Percentiles rank a stretch among this genome's conserved stretches.
These are phyloP conservation scores for Tripidium arundinaceum DNA, from an alignment of 202 grass and related monocot genomes.

Conservation along the genomic window DNA sequence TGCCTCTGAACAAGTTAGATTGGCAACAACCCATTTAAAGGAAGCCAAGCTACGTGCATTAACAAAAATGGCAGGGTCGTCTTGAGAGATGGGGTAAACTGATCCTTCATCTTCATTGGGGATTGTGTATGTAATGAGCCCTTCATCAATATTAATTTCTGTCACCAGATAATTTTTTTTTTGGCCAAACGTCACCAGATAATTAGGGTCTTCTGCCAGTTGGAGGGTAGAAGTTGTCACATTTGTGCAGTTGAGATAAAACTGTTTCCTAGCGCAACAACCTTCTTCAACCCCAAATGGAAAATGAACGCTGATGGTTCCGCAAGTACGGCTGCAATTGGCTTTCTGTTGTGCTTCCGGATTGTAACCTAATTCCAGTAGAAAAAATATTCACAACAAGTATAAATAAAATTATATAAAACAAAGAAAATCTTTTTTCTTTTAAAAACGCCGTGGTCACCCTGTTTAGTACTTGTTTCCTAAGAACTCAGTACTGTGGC, in stretches of 20 bases:
- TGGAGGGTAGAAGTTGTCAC: background rate
- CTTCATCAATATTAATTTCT: background rate
- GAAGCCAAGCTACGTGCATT: fast-evolving
- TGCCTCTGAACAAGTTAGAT: background rate
- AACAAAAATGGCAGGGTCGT: background rate
- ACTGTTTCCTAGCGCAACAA: background rate
- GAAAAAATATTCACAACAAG: background rate
- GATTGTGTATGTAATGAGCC: background rate
- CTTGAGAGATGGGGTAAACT: background rate
- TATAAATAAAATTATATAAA: background rate
- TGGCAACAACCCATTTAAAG: conserved; percentile 1
- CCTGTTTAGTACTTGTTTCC: too few relatives aligned
- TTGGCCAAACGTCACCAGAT: too few relatives aligned
- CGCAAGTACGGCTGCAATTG: background rate
- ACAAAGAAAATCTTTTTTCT: background rate
- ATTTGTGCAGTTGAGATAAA: conserved; percentile 22
- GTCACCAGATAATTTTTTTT: background rate
- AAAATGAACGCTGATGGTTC: background rate
- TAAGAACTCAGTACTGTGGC: too few relatives aligned
- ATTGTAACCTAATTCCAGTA: background rate
- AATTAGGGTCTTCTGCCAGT: too few relatives aligned
- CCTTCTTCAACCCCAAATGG: conserved; percentile 25
- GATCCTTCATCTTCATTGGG: background rate
- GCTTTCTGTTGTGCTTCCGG: background rate
- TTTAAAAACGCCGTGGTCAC: background rate